phyloP scores from a whole-genome alignment of 2,329 filamentous ascomycete genomes.

The Colletotrichum sp. region DNA sequence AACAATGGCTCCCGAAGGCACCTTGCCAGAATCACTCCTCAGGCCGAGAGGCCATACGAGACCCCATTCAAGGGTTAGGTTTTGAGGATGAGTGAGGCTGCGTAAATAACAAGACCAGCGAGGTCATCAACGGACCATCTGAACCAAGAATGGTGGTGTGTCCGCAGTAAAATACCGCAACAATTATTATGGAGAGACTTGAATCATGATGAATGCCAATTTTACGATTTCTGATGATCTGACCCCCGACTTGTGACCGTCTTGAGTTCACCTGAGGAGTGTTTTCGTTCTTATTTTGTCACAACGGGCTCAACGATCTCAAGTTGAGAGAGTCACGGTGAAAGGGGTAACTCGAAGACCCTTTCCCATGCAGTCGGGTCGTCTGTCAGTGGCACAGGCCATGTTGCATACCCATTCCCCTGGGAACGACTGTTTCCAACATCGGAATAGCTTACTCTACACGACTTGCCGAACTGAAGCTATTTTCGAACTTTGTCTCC shows the following conservation, averaged over 20 bases:
- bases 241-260: background rate
- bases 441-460: background rate
- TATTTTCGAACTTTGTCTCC: background rate
- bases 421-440: background rate
- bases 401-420: background rate
- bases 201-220: background rate
- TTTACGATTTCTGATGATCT: background rate
- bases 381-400: background rate
- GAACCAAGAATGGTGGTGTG: background rate
- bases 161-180: background rate
- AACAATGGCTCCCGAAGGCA: constrained; percentile 18
- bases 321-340: background rate
- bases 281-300: background rate
- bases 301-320: background rate
- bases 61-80: constrained; percentile 13
- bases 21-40: constrained; percentile 18
- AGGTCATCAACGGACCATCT: background rate
- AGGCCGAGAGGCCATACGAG: constrained; percentile 17
- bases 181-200: background rate
- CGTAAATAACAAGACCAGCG: background rate
- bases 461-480: background rate
- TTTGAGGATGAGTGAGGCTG: background rate
- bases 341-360: background rate
- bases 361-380: background rate
- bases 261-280: background rate